Conservation (phyloP, 2,329 filamentous ascomycete genomes). For the Neobulgaria alba region DNA sequence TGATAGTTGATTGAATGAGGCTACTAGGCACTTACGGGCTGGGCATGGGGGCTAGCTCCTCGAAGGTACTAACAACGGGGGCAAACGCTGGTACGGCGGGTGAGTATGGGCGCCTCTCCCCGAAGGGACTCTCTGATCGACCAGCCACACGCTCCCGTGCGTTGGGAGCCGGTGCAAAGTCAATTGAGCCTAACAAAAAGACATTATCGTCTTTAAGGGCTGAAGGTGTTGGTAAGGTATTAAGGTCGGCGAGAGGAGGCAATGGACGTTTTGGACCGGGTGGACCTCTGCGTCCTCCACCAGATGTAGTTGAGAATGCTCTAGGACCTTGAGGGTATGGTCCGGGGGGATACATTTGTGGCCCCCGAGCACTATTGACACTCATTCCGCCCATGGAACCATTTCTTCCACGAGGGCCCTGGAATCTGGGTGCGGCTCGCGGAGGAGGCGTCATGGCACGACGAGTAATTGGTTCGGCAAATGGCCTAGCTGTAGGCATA, state of each 20-base stretch:
- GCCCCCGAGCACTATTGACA: slow-evolving; percentile 13
- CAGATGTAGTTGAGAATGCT: slow-evolving; percentile 53
- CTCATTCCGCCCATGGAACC: slow-evolving; percentile 41
- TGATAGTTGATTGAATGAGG: slow-evolving; percentile 66
- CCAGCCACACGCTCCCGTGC: slow-evolving; percentile 63
- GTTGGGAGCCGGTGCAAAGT: slow-evolving; percentile 75
- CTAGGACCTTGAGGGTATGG: slow-evolving; percentile 35
- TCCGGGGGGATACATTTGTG: slow-evolving; percentile 23
- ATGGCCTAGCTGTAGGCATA: slow-evolving; percentile 70
- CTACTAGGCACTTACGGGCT: slow-evolving; percentile 74
- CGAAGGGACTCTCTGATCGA: slow-evolving; percentile 53
- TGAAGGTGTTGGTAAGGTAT: slow-evolving; percentile 73
- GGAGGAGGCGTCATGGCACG: slow-evolving; percentile 96
- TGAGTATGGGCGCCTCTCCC: slow-evolving; percentile 63
- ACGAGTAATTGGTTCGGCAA: slow-evolving; percentile 63
- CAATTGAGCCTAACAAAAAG: slow-evolving; percentile 56
- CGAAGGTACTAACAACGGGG: slow-evolving; percentile 76
- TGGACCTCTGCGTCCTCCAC: slow-evolving; percentile 19
- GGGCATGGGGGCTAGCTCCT: slow-evolving; percentile 76
- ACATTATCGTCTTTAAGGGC: slow-evolving; percentile 78
- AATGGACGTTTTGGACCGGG: slow-evolving; percentile 42
- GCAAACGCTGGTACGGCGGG: slow-evolving; percentile 64
- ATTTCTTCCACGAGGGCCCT: slow-evolving; percentile 34
- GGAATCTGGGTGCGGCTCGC: slow-evolving; percentile 34
- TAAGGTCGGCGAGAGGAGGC: slow-evolving; percentile 66